A percentile compares a stretch with the other conserved stretches of the same genome.
phyloP scores from a whole-genome alignment of 495 filamentous ascomycete genomes.

The Xylaria grammica region DNA sequence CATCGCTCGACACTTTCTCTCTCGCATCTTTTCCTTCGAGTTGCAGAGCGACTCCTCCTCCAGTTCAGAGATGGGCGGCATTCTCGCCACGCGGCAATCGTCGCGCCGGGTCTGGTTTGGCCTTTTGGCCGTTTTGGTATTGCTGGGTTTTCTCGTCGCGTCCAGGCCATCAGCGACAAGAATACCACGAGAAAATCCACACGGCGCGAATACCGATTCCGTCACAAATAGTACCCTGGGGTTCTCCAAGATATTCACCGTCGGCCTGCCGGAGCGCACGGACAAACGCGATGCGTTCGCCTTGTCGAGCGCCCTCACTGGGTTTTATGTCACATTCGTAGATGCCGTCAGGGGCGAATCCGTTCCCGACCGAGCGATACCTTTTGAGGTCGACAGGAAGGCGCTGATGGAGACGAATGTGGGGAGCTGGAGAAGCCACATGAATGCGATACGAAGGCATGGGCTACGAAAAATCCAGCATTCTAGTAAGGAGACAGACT shows the following conservation, averaged over 20 bases:
- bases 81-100: background rate
- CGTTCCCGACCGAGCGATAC: slow-evolving; percentile 35
- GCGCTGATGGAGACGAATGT: slow-evolving; percentile 25
- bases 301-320: slow-evolving; percentile 34
- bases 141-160: background rate
- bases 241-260: slow-evolving; percentile 39
- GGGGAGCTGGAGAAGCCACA: slow-evolving; percentile 42
- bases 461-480: background rate
- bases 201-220: background rate
- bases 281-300: slow-evolving; percentile 44
- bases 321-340: slow-evolving; percentile 39
- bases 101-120: background rate
- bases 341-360: slow-evolving; percentile 35
- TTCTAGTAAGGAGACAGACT: background rate
- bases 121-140: background rate
- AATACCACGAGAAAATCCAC: background rate
- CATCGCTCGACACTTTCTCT: background rate
- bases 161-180: background rate
- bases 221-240: slow-evolving; percentile 31
- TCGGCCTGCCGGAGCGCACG: slow-evolving; percentile 39
- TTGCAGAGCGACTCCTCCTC: too few species aligned
- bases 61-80: background rate
- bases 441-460: slow-evolving; percentile 29
- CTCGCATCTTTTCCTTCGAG: background rate
- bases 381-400: slow-evolving; percentile 11